phyloP scores from a whole-genome alignment of 106 monocot genomes.

The Apostasia ramifera region DNA sequence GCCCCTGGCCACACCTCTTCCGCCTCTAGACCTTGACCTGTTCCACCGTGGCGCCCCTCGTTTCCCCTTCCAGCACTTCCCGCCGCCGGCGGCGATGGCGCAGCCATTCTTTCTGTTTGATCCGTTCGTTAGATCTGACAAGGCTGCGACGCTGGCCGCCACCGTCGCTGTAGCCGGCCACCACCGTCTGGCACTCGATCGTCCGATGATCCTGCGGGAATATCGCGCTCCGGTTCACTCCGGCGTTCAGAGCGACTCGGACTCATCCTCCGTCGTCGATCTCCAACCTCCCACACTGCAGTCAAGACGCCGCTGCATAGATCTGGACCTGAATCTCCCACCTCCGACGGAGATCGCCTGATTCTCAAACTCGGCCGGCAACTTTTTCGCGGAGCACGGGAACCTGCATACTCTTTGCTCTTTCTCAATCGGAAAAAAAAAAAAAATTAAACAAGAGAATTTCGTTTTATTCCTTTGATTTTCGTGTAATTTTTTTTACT shows the following conservation, averaged over 20 bases:
- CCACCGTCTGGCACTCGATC: not conserved
- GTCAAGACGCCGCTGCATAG: not conserved
- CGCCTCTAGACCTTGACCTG: constrained; percentile 10
- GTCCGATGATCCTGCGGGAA: not conserved
- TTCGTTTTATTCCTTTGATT: not conserved
- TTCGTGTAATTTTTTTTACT: not conserved
- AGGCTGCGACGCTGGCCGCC: not conserved
- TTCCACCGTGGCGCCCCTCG: constrained; percentile 2
- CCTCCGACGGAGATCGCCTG: not conserved
- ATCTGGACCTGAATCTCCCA: constrained; percentile 7
- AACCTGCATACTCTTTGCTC: not conserved
- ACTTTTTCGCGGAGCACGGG: not conserved
- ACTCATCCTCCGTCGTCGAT: constrained; percentile 23
- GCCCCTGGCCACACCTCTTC: not conserved
- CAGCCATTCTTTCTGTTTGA: constrained; percentile 15
- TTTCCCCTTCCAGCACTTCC: constrained; percentile 12
- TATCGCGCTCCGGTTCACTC: constrained; percentile 1
- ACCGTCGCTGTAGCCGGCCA: not conserved
- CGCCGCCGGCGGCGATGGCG: not conserved
- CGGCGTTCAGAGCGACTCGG: constrained; percentile 22
- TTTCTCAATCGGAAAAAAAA: not conserved
- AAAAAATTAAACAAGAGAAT: not conserved
- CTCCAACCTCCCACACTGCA: constrained; percentile 1
- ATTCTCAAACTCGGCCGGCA: not conserved
- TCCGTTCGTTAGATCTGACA: constrained; percentile 10